phyloP scores from a whole-genome alignment of 805 yeast species.

The Vanderwaltozyma polyspora region DNA sequence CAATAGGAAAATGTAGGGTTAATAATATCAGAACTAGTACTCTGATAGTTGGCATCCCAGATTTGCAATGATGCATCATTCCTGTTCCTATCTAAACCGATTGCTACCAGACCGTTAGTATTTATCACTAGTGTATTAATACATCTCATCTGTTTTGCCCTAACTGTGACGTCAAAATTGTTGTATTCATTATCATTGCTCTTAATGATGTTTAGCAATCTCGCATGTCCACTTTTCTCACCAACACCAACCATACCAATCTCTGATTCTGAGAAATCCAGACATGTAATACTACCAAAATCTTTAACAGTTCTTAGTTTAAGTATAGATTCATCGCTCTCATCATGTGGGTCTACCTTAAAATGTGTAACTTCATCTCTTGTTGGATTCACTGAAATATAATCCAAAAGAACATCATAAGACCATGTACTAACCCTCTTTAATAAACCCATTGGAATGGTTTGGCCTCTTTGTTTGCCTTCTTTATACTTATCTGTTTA shows the following conservation, averaged over 20 bases:
- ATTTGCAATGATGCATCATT: conserved; percentile 67
- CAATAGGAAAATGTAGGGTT: conserved; percentile 47
- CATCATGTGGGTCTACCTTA: conserved; percentile 39
- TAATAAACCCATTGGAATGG: conserved; percentile 27
- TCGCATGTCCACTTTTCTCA: conserved; percentile 55
- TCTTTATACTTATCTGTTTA: no score
- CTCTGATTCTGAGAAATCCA: conserved; percentile 45
- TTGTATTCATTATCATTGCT: conserved; percentile 10
- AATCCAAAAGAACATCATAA: conserved; percentile 22
- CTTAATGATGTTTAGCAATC: conserved; percentile 46
- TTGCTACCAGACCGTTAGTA: conserved; percentile 51
- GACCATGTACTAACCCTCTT: conserved; percentile 25
- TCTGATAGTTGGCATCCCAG: conserved; percentile 64
- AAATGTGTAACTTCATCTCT: conserved; percentile 70
- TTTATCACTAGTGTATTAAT: conserved; percentile 69
- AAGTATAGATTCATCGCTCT: conserved; percentile 41
- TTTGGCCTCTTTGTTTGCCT: no score
- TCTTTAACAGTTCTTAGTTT: conserved; percentile 48
- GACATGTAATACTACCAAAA: conserved; percentile 56
- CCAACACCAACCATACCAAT: conserved; percentile 65
- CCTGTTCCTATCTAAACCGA: conserved; percentile 69
- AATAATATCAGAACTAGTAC: conserved; percentile 39
- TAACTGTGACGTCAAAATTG: conserved; percentile 24
- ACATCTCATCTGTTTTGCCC: conserved; percentile 59
- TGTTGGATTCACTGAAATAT: conserved; percentile 58